Base-by-base conservation (phyloP, 2,329 filamentous ascomycete genomes). In the Colletotrichum somersetense region DNA sequence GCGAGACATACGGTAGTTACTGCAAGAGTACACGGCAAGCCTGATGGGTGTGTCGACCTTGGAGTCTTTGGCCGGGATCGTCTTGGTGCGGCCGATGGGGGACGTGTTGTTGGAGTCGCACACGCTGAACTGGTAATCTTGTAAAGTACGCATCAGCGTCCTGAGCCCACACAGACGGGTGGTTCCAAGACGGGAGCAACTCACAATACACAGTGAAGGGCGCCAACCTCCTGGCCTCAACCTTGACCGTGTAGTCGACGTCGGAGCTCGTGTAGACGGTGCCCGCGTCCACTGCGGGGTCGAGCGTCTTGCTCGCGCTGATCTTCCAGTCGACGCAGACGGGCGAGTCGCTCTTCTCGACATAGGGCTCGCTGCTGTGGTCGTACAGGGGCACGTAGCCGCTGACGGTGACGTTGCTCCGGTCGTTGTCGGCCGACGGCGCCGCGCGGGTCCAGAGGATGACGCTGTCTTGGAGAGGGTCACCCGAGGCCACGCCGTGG, bases 161-260 rank as follows among this genome's bases (percentile, higher is more conserved):
- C 14, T 5, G 38, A n/a, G n/a, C 33, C 4, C n/a, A 14, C 87
- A 76, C 78, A 50, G 18, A n/a, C 0, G 1, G 42, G 77, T 18
- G n/a, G 8, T 1, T 30, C 30, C 18, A 1, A 5, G 11, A 11
- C 42, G 16, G 16, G 16, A 16, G 18, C 16, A 3, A 33, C 70
- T 56, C 42, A 50, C 78, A 91, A 79, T 93, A 93, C 2, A 83
- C 85, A 0, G 90, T 93, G 76, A 89, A 92, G 0, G 91, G 85
- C 63, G 87, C 81, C 52, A 94, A 79, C 18, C 87, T 86, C 61
- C 81, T 86, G 1, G 91, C 92, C 79, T 94, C 91, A 18, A 93
- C 88, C 85, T 93, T 93, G 72, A 94, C 83, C 0, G 92, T 94
- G 78, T 91, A 95, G 77, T 95, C 92, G 59, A 94, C 89, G 77